Conservation (phyloP, 805 yeast species). For the Yamadazyma akitaensis region DNA sequence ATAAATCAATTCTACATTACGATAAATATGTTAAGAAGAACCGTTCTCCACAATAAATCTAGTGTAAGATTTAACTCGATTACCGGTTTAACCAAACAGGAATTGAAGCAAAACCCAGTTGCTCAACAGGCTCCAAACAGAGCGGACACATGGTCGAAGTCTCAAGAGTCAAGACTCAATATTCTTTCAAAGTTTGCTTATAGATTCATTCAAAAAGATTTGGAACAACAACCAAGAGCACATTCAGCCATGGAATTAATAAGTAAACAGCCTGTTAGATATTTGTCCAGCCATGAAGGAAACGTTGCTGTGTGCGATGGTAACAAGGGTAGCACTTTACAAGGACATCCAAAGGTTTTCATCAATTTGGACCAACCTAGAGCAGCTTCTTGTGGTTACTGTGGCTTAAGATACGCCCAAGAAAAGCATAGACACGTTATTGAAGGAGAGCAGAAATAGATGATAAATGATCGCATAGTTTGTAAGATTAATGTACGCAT, state of each 20-base stretch:
- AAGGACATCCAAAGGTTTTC: slow-evolving; percentile 81
- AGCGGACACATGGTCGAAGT: slow-evolving; percentile 62
- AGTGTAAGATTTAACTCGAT: slow-evolving; percentile 11
- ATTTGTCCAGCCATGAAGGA: slow-evolving; percentile 45
- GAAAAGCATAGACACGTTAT: slow-evolving; percentile 44
- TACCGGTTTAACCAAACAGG: slow-evolving; percentile 24
- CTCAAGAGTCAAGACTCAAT: slow-evolving; percentile 60
- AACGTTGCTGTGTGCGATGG: slow-evolving; percentile 83
- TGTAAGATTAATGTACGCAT: neutral
- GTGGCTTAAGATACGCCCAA: slow-evolving; percentile 67
- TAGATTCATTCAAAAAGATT: slow-evolving; percentile 69
- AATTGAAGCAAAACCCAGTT: slow-evolving; percentile 21
- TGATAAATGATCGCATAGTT: neutral
- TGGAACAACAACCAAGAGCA: slow-evolving; percentile 69
- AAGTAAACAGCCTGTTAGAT: slow-evolving; percentile 67
- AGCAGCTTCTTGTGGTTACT: slow-evolving; percentile 74
- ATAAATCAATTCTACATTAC: slow-evolving; percentile 1
- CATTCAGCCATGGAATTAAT: slow-evolving; percentile 83
- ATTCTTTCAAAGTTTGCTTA: slow-evolving; percentile 50
- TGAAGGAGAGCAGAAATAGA: slow-evolving; percentile 19
- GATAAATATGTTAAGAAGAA: slow-evolving; percentile 12
- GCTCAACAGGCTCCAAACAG: slow-evolving; percentile 77
- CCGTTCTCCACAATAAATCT: slow-evolving; percentile 1
- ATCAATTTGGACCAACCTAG: slow-evolving; percentile 78
- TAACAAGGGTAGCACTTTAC: slow-evolving; percentile 59